Percentiles rank a stretch among this genome's conserved stretches.
Conservation (phyloP, 1,139 yeast species). For the Starmera stellimalicola region DNA sequence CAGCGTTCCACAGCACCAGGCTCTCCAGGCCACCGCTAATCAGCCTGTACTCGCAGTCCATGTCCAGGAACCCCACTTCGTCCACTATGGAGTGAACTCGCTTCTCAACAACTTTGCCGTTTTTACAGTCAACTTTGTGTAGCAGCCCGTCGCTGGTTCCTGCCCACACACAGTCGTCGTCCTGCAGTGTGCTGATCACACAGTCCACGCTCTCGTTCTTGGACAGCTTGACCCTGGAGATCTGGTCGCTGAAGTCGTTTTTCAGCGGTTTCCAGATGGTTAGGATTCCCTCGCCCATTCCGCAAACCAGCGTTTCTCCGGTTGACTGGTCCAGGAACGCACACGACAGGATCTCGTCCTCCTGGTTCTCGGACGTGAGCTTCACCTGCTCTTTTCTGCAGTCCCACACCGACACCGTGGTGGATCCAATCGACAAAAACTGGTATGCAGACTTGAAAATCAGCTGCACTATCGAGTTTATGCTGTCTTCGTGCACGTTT, state of each 20-base stretch:
- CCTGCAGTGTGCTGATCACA: conserved; percentile 65
- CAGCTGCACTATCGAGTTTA: conserved; percentile 64
- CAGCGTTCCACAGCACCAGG: conserved; percentile 61
- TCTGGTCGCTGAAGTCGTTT: conserved; percentile 65
- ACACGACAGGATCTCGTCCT: conserved; percentile 78
- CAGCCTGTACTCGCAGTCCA: conserved; percentile 71
- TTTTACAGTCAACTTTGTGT: conserved; percentile 54
- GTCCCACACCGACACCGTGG: conserved; percentile 75
- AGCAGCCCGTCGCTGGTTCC: conserved; percentile 82
- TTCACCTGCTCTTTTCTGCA: conserved; percentile 53
- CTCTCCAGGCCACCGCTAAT: conserved; percentile 79
- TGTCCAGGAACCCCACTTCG: conserved; percentile 65
- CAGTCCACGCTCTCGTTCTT: conserved; percentile 74
- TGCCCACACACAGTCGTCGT: conserved; percentile 65
- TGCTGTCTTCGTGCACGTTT: conserved; percentile 62
- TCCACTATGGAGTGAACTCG: conserved; percentile 54
- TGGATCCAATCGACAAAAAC: conserved; percentile 73
- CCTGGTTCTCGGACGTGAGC: conserved; percentile 73
- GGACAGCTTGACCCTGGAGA: conserved; percentile 65
- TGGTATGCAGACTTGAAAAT: conserved; percentile 70
- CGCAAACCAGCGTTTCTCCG: conserved; percentile 62
- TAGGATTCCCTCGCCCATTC: conserved; percentile 88
- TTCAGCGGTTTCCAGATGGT: conserved; percentile 79
- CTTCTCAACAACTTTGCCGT: conserved; percentile 56
- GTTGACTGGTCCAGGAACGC: conserved; percentile 56